Conservation (phyloP, 129 eudicot genomes). For the Pseudognaphalium luteoalbum region DNA sequence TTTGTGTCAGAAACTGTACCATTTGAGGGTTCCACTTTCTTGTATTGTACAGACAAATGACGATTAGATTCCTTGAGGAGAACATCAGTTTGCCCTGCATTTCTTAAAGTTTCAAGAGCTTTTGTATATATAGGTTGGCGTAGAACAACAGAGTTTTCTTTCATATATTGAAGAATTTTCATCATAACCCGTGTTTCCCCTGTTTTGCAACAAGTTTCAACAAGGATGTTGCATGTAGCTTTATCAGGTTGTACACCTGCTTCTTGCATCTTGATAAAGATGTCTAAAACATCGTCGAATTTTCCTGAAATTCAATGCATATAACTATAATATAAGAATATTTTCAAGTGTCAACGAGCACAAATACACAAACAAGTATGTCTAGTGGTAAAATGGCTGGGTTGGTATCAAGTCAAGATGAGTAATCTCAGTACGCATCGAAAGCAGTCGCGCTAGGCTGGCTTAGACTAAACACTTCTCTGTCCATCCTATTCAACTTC, state of each 20-base stretch:
- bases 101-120: conserved; percentile 57
- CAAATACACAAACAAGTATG: conserved; percentile 8
- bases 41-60: conserved; percentile 46
- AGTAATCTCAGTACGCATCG: conserved; percentile 1
- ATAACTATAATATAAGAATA: conserved; percentile 8
- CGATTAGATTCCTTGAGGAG: conserved; percentile 76
- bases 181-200: conserved; percentile 62
- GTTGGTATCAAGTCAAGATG: background rate
- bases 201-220: conserved; percentile 59
- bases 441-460: background rate
- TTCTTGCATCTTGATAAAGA: conserved; percentile 81
- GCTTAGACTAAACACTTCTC: background rate
- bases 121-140: conserved; percentile 59
- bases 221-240: conserved; percentile 86
- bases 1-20: conserved; percentile 18
- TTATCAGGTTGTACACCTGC: conserved; percentile 94
- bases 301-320: conserved; percentile 51
- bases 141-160: conserved; percentile 68
- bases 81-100: conserved; percentile 43
- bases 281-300: conserved; percentile 59
- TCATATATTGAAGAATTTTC: conserved; percentile 75
- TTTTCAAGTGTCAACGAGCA: conserved; percentile 1
- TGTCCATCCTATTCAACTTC: background rate
- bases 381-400: background rate
- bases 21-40: conserved; percentile 23